These are phyloP conservation scores for Suillus cothurnatus DNA, from an alignment of 768 basidiomycete genomes.

Conservation along the genomic window DNA sequence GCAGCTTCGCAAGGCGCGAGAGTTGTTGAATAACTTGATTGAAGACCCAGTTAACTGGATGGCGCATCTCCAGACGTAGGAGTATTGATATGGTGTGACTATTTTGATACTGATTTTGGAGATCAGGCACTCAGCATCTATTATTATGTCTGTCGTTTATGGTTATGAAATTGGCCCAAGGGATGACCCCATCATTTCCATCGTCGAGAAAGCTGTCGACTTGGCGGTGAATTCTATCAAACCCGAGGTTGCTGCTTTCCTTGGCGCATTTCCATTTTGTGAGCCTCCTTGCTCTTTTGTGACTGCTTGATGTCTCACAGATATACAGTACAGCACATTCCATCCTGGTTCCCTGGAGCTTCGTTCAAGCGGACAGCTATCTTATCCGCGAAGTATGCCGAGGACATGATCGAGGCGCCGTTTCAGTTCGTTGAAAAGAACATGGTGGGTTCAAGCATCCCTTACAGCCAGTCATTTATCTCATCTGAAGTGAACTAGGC, in stretches of 20 bases:
- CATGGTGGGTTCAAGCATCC: constrained; percentile 26
- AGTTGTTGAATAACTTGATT: constrained; percentile 29
- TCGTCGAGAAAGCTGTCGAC: constrained; percentile 29
- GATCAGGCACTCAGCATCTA: constrained; percentile 26
- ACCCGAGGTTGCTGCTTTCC: constrained; percentile 34
- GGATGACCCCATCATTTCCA: constrained; percentile 28
- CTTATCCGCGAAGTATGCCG: constrained; percentile 21
- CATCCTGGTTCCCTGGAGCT: constrained; percentile 44
- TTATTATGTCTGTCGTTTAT: constrained; percentile 35
- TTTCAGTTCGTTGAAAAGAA: constrained; percentile 34
- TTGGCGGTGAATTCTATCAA: constrained; percentile 23
- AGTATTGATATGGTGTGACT: neutral
- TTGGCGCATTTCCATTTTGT: constrained; percentile 42
- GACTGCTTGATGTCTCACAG: neutral
- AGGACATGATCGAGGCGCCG: constrained; percentile 31
- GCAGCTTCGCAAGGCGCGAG: constrained; percentile 28
- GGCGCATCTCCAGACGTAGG: constrained; percentile 30
- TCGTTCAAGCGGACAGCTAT: constrained; percentile 35
- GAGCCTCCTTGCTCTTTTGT: constrained; percentile 9
- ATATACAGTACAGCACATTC: constrained; percentile 36
- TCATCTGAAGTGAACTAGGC: constrained; percentile 14
- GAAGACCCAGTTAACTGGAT: constrained; percentile 20
- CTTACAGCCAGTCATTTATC: neutral
- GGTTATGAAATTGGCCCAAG: constrained; percentile 28
- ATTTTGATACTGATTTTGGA: neutral